Conservation (phyloP, 495 filamentous ascomycete genomes). For the Annulohypoxylon maeteangense region DNA sequence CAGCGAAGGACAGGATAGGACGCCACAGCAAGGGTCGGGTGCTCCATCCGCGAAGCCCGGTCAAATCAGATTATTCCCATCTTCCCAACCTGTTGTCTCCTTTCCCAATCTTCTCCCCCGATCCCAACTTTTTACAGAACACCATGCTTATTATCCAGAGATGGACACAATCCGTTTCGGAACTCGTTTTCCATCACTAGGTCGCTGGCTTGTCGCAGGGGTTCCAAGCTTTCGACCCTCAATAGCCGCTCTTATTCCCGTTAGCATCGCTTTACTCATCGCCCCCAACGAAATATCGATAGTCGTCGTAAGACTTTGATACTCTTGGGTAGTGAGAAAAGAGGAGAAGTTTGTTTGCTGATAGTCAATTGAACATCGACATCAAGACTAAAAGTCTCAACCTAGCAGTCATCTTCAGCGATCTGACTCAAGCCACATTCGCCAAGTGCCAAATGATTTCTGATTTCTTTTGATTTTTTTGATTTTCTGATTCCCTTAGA, state of each 20-base stretch:
- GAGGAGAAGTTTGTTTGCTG: not conserved
- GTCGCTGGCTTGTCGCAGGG: conserved; percentile 20
- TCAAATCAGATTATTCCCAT: conserved; percentile 45
- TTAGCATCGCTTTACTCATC: conserved; percentile 4
- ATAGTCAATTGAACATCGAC: conserved; percentile 1
- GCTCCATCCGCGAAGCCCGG: conserved; percentile 44
- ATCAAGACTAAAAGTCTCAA: not conserved
- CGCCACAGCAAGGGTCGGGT: conserved; percentile 35
- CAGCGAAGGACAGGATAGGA: conserved; percentile 17
- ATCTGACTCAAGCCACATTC: not conserved
- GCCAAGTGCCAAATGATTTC: not conserved
- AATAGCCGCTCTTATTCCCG: conserved; percentile 26
- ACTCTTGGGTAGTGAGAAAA: not conserved
- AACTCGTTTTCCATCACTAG: conserved; percentile 15
- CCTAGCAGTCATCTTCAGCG: not conserved
- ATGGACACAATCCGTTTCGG: conserved; percentile 25
- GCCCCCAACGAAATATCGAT: conserved; percentile 7
- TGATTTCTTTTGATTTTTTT: no score
- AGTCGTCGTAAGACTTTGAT: conserved; percentile 6
- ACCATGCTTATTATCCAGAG: conserved; percentile 24
- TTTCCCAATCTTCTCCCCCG: conserved; percentile 23
- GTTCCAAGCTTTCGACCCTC: not conserved
- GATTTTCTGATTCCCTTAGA: not conserved
- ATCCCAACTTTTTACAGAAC: conserved; percentile 34
- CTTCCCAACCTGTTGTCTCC: conserved; percentile 44